phyloP scores from a whole-genome alignment of 2,329 filamentous ascomycete genomes.

The Emydomyces testavorans region DNA sequence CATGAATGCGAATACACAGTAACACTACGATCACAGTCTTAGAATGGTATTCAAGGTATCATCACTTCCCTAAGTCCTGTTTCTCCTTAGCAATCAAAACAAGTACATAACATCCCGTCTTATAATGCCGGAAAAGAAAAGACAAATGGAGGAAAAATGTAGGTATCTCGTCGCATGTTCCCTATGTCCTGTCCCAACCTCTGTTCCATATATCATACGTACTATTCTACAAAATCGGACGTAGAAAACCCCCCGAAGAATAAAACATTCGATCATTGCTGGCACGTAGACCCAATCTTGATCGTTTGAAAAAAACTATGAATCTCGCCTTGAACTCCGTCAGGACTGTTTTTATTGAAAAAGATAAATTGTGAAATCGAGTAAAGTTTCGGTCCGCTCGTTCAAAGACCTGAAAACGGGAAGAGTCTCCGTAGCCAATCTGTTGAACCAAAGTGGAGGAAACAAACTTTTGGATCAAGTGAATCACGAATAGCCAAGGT shows the following conservation, averaged over 20 bases:
- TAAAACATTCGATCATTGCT: background rate
- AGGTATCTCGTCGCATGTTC: background rate
- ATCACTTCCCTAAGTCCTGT: too few relatives aligned
- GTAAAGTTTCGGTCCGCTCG: too few relatives aligned
- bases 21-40: too few relatives aligned
- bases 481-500: background rate
- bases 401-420: too few relatives aligned
- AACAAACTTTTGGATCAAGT: too few relatives aligned
- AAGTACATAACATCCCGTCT: too few relatives aligned
- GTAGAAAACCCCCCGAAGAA: background rate
- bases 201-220: background rate
- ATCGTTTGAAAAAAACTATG: too few relatives aligned
- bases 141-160: background rate
- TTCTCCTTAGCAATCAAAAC: background rate
- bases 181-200: background rate
- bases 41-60: background rate
- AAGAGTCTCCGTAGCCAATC: too few relatives aligned
- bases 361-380: too few relatives aligned
- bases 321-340: background rate
- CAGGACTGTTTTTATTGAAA: background rate
- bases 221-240: background rate
- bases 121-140: background rate
- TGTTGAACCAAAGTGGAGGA: too few relatives aligned
- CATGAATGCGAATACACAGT: too few relatives aligned
- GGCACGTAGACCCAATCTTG: background rate